Percentiles rank a stretch among this genome's conserved stretches.
Evolutionary conservation across 345 rosid species (phyloP).

Genomic region (Populus tremula): DNA sequence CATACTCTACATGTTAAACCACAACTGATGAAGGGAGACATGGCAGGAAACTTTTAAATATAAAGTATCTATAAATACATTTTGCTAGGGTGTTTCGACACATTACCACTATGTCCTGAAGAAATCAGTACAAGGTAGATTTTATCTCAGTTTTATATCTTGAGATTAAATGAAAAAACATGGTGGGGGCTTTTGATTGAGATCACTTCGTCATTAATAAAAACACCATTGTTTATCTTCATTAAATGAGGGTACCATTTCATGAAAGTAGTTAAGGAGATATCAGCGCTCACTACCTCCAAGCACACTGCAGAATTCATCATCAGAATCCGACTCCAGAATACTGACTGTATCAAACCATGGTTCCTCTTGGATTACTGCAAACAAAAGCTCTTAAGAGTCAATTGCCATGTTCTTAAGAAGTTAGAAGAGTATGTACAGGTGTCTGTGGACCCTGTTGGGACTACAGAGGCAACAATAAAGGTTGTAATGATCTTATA

Average conservation of each 20-base stretch:
- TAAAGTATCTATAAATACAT: no score
- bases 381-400: constrained; percentile 9
- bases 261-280: neutral
- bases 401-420: constrained; percentile 12
- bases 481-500: no score
- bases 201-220: no score
- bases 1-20: neutral
- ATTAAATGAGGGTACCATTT: neutral
- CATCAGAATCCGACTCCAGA: constrained; percentile 86
- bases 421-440: neutral
- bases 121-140: no score
- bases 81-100: no score
- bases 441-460: neutral
- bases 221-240: neutral
- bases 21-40: neutral
- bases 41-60: no score
- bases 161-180: no score
- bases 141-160: no score
- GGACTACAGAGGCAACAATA: no score
- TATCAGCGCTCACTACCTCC: constrained; percentile 49
- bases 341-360: constrained; percentile 79
- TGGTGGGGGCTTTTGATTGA: no score
- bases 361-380: constrained; percentile 63
- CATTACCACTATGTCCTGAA: no score
- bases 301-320: constrained; percentile 66